Evolutionary conservation across 2,329 filamentous ascomycete genomes (phyloP), one percentile per base, ranked within the genome.

Genomic region (Paramyrothecium roridum): DNA sequence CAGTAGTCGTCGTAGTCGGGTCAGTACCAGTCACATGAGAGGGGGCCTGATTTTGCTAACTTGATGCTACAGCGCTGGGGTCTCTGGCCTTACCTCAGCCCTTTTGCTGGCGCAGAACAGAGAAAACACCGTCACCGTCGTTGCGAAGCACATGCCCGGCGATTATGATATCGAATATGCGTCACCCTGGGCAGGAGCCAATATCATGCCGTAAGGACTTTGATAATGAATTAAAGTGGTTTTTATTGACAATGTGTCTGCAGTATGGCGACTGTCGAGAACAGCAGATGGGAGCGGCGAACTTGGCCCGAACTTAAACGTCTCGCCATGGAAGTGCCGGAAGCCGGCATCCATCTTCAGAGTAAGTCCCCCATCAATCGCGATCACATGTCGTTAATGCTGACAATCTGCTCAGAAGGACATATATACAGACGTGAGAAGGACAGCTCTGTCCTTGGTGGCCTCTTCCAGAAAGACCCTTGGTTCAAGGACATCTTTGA

Each of bases 91-190:
- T 56, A 82, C 80, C 16, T 74, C 76, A 46, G 80, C 80, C 3
- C 67, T 81, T 45, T 65, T 80, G 48, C 71, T 83, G 33, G 73
- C 79, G 4, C 77, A 71, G 61, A 71, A 72, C 61, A 70, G 73
- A 51, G 67, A 63, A 40, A 77, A 80, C 58, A 67, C 61, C 19
- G 69, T 96, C 60, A 92, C 89, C 0, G 78, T 96, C 37, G 77
- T 91, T 34, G 88, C 91, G 6, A 96, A 93, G 67, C 89, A 96
- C 69, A 95, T 96, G 88, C 93, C 93, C 0, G 93, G 93, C 34
- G 93, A 97, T 75, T 95, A 93, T 71, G 89, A 93, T 61, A 88
- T 93, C 62, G 89, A 96, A 77, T 97, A 96, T 70, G 87, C 90
- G 1, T 96, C 90, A 8, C 91, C 91, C 1, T 96, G 90, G 89